These are phyloP conservation scores for Puccinia polysora DNA, from an alignment of 1,284 basidiomycete species.

Conservation along the genomic window DNA sequence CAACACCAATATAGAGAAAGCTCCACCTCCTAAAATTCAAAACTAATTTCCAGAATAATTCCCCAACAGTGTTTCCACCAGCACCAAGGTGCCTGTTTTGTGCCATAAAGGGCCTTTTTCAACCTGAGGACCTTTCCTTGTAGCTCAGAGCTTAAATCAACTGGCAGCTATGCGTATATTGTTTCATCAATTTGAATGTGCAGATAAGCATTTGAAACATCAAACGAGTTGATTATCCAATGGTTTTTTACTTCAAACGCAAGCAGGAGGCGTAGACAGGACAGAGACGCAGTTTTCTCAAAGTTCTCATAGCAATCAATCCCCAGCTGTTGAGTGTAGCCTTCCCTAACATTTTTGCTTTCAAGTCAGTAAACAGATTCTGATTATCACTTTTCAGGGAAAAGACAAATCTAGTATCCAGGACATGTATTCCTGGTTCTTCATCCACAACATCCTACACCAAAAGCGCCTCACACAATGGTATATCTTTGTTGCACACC, in stretches of 20 bases:
- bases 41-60: not conserved
- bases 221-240: not conserved
- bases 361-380: not conserved
- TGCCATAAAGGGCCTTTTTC: not conserved
- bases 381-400: not conserved
- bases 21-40: not conserved
- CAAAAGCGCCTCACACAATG: too few species aligned
- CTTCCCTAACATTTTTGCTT: not conserved
- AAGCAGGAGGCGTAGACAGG: not conserved
- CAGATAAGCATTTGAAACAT: slow-evolving; percentile 1
- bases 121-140: not conserved
- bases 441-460: too few species aligned
- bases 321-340: not conserved
- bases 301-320: not conserved
- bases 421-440: too few species aligned
- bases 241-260: not conserved
- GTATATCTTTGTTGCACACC: too few species aligned
- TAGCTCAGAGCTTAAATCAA: not conserved
- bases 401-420: not conserved
- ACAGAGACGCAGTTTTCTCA: not conserved
- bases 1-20: not conserved
- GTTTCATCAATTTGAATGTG: slow-evolving; percentile 2
- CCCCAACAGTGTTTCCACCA: not conserved
- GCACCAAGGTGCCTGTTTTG: not conserved
- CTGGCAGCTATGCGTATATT: slow-evolving; percentile 2